These are phyloP conservation scores for Larix kaempferi DNA, from an alignment of 75 land plant species.

Conservation along the genomic window DNA sequence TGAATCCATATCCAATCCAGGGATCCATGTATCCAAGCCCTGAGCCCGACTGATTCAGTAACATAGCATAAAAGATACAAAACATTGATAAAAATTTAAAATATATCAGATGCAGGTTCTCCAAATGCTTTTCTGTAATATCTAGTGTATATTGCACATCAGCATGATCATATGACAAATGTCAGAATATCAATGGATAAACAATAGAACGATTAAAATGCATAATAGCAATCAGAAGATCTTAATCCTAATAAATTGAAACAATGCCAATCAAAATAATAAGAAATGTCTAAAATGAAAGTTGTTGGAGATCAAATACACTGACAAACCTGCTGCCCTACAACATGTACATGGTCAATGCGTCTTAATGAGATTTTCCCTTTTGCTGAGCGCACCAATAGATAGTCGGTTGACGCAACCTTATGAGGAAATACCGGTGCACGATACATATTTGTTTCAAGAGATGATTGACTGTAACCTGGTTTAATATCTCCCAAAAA, in stretches of 20 bases:
- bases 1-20: no score
- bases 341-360: slow-evolving; percentile 79
- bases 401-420: slow-evolving; percentile 81
- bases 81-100: no score
- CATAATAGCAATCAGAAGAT: not conserved
- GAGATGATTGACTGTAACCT: slow-evolving; percentile 82
- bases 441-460: slow-evolving; percentile 96
- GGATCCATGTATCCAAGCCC: no score
- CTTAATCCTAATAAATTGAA: not conserved
- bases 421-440: slow-evolving; percentile 92
- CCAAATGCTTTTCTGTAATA: no score
- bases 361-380: slow-evolving; percentile 91
- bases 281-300: not conserved
- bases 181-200: not conserved
- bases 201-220: not conserved
- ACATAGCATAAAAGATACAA: no score
- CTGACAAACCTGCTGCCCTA: slow-evolving; percentile 87
- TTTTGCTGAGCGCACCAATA: slow-evolving; percentile 93
- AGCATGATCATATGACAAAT: not conserved
- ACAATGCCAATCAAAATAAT: not conserved
- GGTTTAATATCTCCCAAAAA: slow-evolving; percentile 92
- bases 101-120: no score
- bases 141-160: no score
- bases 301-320: not conserved
- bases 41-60: no score